phyloP scores from a whole-genome alignment of 345 rosid species.

The Crucihimalaya himalaica region DNA sequence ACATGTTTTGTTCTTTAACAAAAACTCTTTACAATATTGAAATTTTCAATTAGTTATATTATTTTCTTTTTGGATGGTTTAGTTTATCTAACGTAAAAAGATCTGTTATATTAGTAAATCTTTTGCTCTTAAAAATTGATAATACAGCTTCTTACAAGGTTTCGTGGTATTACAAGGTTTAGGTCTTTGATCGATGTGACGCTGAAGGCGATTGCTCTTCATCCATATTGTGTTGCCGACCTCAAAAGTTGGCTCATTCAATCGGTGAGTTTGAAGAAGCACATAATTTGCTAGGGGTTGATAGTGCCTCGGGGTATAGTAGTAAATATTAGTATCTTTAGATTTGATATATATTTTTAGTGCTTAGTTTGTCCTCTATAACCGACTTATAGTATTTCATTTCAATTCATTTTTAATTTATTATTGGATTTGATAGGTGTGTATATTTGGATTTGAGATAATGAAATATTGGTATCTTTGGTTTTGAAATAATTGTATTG shows the following conservation, averaged over 20 bases:
- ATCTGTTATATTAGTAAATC: background rate
- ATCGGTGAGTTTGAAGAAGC: slow-evolving; percentile 4
- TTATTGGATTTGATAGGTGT: background rate
- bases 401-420: background rate
- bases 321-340: background rate
- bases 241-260: slow-evolving; percentile 13
- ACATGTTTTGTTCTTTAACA: slow-evolving; percentile 4
- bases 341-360: slow-evolving; percentile 21
- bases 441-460: no score
- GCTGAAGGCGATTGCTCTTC: slow-evolving; percentile 28
- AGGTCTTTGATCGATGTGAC: slow-evolving; percentile 19
- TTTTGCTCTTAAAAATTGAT: background rate
- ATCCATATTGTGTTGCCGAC: slow-evolving; percentile 33
- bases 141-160: background rate
- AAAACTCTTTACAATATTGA: background rate
- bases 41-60: background rate
- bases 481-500: slow-evolving; percentile 16
- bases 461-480: background rate
- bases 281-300: background rate
- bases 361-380: slow-evolving; percentile 13
- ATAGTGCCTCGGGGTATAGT: background rate
- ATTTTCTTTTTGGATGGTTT: background rate
- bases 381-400: slow-evolving; percentile 14
- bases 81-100: background rate
- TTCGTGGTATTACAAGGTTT: background rate